Evolutionary conservation across 805 yeast genomes (phyloP).

Genomic region (Candida stauntonica): DNA sequence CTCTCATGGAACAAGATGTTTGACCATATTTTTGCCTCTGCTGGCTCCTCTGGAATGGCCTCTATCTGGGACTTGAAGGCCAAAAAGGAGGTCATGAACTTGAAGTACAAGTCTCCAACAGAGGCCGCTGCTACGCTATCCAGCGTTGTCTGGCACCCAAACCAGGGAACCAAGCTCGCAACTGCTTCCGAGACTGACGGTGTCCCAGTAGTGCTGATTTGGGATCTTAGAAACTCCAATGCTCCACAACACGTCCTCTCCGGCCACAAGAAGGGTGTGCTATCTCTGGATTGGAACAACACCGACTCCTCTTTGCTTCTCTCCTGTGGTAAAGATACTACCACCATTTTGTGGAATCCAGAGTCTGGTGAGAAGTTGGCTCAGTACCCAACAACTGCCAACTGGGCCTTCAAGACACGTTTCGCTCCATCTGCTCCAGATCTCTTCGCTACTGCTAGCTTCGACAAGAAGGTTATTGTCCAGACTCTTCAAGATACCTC

Average conservation of each 20-base stretch:
- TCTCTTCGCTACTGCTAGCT: constrained; percentile 80
- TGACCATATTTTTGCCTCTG: constrained; percentile 84
- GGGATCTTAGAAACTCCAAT: constrained; percentile 93
- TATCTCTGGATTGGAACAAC: constrained; percentile 90
- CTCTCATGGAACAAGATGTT: constrained; percentile 87
- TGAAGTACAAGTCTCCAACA: constrained; percentile 57
- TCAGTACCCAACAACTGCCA: constrained; percentile 85
- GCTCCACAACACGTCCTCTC: constrained; percentile 74
- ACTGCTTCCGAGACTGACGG: constrained; percentile 84
- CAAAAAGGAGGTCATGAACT: constrained; percentile 82
- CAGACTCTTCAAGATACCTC: constrained; percentile 88
- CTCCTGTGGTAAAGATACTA: constrained; percentile 90
- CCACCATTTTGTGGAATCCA: constrained; percentile 90
- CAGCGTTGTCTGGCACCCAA: constrained; percentile 93
- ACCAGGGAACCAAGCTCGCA: constrained; percentile 74
- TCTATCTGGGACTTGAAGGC: constrained; percentile 93
- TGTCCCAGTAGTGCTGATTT: constrained; percentile 74
- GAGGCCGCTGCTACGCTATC: constrained; percentile 64
- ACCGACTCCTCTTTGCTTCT: constrained; percentile 74
- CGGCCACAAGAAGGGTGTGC: constrained; percentile 85
- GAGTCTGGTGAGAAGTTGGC: constrained; percentile 66
- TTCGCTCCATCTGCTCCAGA: constrained; percentile 91
- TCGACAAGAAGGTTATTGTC: constrained; percentile 75
- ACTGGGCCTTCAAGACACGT: constrained; percentile 87
- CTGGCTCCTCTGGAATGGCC: constrained; percentile 80